Evolutionary conservation across 1,284 basidiomycete species (phyloP).

Genomic region (Cerioporus squamosus): DNA sequence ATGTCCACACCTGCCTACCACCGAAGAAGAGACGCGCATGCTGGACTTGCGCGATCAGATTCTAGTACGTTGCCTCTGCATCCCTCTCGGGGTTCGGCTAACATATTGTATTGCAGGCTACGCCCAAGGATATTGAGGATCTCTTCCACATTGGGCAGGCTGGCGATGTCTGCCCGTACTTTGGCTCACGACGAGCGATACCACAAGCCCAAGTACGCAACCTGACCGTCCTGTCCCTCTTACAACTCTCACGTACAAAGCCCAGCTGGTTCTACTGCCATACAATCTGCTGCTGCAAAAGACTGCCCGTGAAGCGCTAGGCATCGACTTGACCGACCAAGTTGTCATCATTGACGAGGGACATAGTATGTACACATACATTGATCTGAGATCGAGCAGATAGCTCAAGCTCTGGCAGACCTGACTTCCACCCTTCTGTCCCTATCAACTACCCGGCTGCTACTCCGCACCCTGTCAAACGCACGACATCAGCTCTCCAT

Average conservation of each 20-base stretch:
- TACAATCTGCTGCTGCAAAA: slow-evolving; percentile 93
- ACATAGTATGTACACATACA: slow-evolving; percentile 70
- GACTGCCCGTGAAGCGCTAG: slow-evolving; percentile 84
- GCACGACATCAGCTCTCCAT: slow-evolving; percentile 80
- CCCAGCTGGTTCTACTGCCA: slow-evolving; percentile 85
- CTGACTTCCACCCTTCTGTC: slow-evolving; percentile 88
- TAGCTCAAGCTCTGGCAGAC: slow-evolving; percentile 48
- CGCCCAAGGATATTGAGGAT: slow-evolving; percentile 95
- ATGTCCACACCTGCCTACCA: slow-evolving; percentile 82
- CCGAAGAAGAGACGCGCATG: slow-evolving; percentile 74
- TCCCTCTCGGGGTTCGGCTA: background rate
- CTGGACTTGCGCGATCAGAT: slow-evolving; percentile 91
- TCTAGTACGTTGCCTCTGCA: slow-evolving; percentile 54
- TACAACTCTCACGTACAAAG: background rate
- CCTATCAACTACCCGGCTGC: slow-evolving; percentile 78
- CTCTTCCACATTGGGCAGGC: slow-evolving; percentile 74
- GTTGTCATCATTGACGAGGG: slow-evolving; percentile 96
- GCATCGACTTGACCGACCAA: slow-evolving; percentile 83
- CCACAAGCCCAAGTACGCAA: slow-evolving; percentile 84
- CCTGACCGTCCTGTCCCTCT: background rate
- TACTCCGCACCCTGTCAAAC: slow-evolving; percentile 58
- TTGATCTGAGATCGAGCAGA: background rate
- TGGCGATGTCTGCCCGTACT: slow-evolving; percentile 88
- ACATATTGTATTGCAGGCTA: slow-evolving; percentile 56
- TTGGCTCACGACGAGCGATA: slow-evolving; percentile 86